Percentiles rank a stretch among this genome's conserved stretches.
These are phyloP conservation scores for Puya raimondii DNA, from an alignment of 176 grass and related monocot species.

Conservation along the genomic window DNA sequence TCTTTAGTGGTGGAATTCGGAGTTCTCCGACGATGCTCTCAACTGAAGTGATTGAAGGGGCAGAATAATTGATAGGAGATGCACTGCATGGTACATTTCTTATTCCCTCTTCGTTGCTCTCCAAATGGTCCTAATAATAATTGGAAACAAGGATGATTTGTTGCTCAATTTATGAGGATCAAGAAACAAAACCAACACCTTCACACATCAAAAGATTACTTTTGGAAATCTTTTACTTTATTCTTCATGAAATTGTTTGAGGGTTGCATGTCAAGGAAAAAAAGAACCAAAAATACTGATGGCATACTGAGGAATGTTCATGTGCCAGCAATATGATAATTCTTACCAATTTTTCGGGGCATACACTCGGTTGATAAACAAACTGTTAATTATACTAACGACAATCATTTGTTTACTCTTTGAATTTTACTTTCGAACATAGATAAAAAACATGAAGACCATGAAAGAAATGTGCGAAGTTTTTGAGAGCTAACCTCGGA, in stretches of 20 bases:
- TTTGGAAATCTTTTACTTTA: too few species aligned
- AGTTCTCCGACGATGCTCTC: conserved; percentile 59
- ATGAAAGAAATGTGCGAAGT: neutral
- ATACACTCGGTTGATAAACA: too few species aligned
- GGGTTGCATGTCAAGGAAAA: too few species aligned
- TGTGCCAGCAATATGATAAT: too few species aligned
- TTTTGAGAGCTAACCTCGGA: conserved; percentile 51
- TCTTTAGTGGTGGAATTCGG: conserved; percentile 25
- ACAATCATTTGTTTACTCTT: neutral
- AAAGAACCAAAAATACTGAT: too few species aligned
- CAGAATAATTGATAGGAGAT: conserved; percentile 44
- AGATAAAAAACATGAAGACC: neutral
- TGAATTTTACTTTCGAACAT: neutral
- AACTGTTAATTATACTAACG: too few species aligned
- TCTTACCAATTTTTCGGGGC: too few species aligned
- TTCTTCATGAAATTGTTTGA: too few species aligned
- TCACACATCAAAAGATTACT: neutral
- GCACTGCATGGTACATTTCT: conserved; percentile 45
- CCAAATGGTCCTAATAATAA: conserved; percentile 51
- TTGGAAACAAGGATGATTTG: conserved; percentile 12
- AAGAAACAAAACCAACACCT: neutral
- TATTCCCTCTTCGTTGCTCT: conserved; percentile 33
- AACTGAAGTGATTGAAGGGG: conserved; percentile 44
- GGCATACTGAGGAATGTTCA: too few species aligned
- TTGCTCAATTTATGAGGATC: conserved; percentile 7